phyloP scores from a whole-genome alignment of 768 basidiomycete species.

The Russula sp. region DNA sequence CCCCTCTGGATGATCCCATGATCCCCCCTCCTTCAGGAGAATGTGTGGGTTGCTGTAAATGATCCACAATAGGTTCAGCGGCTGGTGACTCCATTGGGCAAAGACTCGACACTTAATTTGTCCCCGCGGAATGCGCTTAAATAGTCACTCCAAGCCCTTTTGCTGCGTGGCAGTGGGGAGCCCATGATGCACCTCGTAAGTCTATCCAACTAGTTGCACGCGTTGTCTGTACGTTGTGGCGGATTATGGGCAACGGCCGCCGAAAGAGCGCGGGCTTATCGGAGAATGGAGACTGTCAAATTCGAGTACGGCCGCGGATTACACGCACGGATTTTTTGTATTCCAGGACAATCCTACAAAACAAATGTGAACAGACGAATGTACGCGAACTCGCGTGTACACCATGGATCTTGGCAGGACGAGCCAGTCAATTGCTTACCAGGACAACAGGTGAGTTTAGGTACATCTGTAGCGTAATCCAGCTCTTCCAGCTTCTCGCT shows the following conservation, averaged over 20 bases:
- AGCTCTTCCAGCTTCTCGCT: not conserved
- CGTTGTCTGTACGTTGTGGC: not conserved
- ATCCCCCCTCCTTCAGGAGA: not conserved
- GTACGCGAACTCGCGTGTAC: not conserved
- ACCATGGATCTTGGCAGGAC: not conserved
- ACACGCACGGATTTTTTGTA: not conserved
- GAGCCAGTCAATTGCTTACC: not conserved
- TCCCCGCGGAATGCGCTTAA: not conserved
- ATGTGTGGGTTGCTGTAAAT: not conserved
- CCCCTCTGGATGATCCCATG: not conserved
- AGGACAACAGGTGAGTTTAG: not conserved
- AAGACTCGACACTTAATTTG: not conserved
- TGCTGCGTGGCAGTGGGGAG: not conserved
- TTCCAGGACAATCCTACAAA: not conserved
- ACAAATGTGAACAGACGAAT: not conserved
- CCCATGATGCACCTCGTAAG: not conserved
- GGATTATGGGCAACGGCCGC: not conserved
- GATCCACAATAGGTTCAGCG: not conserved
- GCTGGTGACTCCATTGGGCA: not conserved
- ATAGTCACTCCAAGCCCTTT: not conserved
- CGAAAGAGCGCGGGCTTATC: not conserved
- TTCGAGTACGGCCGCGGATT: not conserved
- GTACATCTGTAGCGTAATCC: not conserved
- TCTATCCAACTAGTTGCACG: not conserved
- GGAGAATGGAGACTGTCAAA: constrained; percentile 3